Percentiles rank a stretch among this genome's conserved stretches.
These are phyloP conservation scores for Thraustochytrium striatum DNA, from an alignment of 352 stramenopile species.

Conservation along the genomic window DNA sequence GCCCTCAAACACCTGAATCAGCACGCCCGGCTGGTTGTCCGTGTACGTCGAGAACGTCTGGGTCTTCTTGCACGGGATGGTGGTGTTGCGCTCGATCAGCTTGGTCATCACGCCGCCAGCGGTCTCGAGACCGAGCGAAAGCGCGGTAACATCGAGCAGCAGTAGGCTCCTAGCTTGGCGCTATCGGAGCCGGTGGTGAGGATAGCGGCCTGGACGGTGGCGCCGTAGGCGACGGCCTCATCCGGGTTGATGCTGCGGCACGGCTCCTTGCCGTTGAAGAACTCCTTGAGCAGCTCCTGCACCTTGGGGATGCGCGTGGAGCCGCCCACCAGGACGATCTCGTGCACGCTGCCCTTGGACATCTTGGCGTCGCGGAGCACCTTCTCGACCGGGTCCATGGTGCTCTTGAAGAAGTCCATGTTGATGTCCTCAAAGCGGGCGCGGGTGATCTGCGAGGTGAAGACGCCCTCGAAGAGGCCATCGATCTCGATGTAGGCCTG, in stretches of 20 bases:
- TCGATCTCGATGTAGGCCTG: slow-evolving; percentile 95
- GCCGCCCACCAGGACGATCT: slow-evolving; percentile 71
- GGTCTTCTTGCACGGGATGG: slow-evolving; percentile 78
- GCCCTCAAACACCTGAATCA: slow-evolving; percentile 87
- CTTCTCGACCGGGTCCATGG: slow-evolving; percentile 48
- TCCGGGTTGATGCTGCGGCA: slow-evolving; percentile 78
- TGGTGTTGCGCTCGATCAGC: no score
- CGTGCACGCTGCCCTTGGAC: slow-evolving; percentile 56
- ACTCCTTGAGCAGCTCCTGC: slow-evolving; percentile 64
- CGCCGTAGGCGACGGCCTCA: slow-evolving; percentile 80
- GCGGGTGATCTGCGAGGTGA: slow-evolving; percentile 92
- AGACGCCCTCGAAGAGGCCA: slow-evolving; percentile 92
- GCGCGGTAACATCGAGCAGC: slow-evolving; percentile 81
- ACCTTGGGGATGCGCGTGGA: slow-evolving; percentile 69
- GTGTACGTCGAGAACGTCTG: slow-evolving; percentile 81
- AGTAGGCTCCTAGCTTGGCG: slow-evolving; percentile 66
- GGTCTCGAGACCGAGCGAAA: slow-evolving; percentile 81
- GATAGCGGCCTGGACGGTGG: slow-evolving; percentile 95
- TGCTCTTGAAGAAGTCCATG: slow-evolving; percentile 70
- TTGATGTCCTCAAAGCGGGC: slow-evolving; percentile 92
- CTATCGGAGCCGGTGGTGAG: slow-evolving; percentile 72
- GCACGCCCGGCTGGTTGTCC: slow-evolving; percentile 82
- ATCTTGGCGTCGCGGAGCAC: slow-evolving; percentile 51
- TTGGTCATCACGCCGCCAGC: slow-evolving; percentile 84
- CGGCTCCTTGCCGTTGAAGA: slow-evolving; percentile 69